Evolutionary conservation across 1,284 basidiomycete species (phyloP), one percentile per base, ranked within the genome.

Genomic region (Phylloboletellus chloephorus): DNA sequence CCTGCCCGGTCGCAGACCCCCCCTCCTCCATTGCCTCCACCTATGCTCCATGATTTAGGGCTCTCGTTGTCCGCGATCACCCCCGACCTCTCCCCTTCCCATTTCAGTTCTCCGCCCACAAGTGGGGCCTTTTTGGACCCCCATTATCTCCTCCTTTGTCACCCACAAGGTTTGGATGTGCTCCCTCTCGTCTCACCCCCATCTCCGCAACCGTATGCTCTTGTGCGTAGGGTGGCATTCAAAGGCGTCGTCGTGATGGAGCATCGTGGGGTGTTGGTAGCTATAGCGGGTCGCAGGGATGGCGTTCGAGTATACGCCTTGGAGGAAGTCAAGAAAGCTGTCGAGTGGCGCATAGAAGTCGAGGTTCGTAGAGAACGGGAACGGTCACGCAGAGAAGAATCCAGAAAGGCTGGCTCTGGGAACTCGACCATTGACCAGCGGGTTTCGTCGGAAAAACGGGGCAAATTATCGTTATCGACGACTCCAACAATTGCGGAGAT

Each of bases 161-260:
- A 89, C 56, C 69, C 81, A 2, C 87, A 89, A 63, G 86, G 86
- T 32, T 65, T 89, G 33, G 86, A 89, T 60, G 83, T 89, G 3
- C 65, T 89, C 17, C 83, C 86, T 3, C 67, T 89, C 19, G 60
- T 74, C 12, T 78, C 79, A 2, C 85, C 86, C 0, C 86, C 85
- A 4, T 69, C 77, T 11, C 71, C 72, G 6, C 81, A 83, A 52
- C 83, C 87, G 8, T 88, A 86, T 61, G 79, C 87, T 6, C 71
- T 89, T 29, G 79, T 89, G 15, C 76, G 86, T 20, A 72, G 86
- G 39, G 84, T 88, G 31, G 72, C 74, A 30, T 89, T 89, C 64
- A 88, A 88, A 58, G 79, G 75, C 44, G 79, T 89, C n/a, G 82
- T 89, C 1, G 79, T 89, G 12, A 89, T 89, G 86, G 87, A 89